Evolutionary conservation across 106 monocot species (phyloP).

Genomic region (Dendrobium chrysotoxum): DNA sequence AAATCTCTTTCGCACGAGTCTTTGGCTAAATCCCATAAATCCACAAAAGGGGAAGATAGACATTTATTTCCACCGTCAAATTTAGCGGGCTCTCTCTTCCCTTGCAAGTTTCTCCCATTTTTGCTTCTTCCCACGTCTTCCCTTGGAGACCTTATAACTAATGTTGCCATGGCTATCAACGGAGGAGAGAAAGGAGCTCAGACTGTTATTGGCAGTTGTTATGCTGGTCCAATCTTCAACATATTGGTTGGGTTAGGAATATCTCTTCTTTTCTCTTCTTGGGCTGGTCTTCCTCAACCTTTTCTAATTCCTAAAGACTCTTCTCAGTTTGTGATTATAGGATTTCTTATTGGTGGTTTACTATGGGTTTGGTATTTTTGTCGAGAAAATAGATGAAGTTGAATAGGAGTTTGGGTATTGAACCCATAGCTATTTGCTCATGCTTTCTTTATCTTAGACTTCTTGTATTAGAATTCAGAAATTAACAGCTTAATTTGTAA

Average conservation of each 20-base stretch:
- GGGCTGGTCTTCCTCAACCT: background rate
- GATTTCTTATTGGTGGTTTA: constrained; percentile 15
- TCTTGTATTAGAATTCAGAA: background rate
- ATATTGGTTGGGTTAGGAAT: constrained; percentile 14
- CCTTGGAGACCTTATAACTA: constrained; percentile 45
- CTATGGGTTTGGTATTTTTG: constrained; percentile 14
- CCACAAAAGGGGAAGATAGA: no score
- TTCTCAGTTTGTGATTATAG: background rate
- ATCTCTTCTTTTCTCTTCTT: constrained; percentile 6
- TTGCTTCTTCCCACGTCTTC: constrained; percentile 4
- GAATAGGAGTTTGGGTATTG: constrained; percentile 10
- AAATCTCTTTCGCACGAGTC: no score
- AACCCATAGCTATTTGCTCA: constrained; percentile 8
- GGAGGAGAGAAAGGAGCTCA: constrained; percentile 31
- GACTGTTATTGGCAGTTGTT: constrained; percentile 15
- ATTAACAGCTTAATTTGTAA: background rate
- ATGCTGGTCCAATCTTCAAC: constrained; percentile 20
- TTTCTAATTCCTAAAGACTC: constrained; percentile 12
- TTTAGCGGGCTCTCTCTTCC: no score
- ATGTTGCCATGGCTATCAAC: constrained; percentile 36
- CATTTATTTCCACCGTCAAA: no score
- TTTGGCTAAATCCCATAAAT: no score
- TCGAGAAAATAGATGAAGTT: constrained; percentile 18
- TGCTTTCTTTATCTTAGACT: constrained; percentile 20
- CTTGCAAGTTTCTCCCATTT: no score